Conservation (phyloP, 2,329 filamentous ascomycete genomes). For the Sporothrix dimorphospora region DNA sequence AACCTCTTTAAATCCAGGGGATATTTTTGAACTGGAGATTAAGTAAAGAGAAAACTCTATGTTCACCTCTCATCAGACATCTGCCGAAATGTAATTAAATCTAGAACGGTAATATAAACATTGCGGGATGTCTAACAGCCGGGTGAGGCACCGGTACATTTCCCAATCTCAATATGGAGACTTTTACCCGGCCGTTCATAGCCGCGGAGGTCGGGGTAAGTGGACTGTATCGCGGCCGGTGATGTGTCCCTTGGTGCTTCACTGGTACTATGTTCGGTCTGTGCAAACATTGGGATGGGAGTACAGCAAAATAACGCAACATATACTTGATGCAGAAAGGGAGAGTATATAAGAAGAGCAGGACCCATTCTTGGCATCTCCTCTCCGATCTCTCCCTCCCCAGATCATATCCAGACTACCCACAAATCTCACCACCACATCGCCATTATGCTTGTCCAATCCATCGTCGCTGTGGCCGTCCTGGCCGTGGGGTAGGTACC, state of each 20-base stretch:
- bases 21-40: too few species aligned
- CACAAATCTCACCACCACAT: not conserved
- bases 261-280: not conserved
- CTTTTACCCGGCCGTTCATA: not conserved
- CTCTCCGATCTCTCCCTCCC: too few species aligned
- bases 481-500: constrained; percentile 6
- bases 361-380: not conserved
- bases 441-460: not conserved
- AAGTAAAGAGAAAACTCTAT: too few species aligned
- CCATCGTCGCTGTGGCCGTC: not conserved
- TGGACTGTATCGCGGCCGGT: not conserved
- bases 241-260: not conserved
- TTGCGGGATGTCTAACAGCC: not conserved
- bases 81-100: not conserved
- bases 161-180: not conserved
- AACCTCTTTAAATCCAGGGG: too few species aligned
- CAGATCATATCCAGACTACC: not conserved
- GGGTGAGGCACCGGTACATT: not conserved
- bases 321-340: not conserved
- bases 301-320: not conserved
- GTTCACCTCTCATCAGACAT: too few species aligned
- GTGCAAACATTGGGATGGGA: not conserved
- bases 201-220: not conserved
- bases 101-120: not conserved
- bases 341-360: not conserved